Evolutionary conservation across 2,329 filamentous ascomycete genomes (phyloP).

Genomic region (Calcarisporium arbuscula): DNA sequence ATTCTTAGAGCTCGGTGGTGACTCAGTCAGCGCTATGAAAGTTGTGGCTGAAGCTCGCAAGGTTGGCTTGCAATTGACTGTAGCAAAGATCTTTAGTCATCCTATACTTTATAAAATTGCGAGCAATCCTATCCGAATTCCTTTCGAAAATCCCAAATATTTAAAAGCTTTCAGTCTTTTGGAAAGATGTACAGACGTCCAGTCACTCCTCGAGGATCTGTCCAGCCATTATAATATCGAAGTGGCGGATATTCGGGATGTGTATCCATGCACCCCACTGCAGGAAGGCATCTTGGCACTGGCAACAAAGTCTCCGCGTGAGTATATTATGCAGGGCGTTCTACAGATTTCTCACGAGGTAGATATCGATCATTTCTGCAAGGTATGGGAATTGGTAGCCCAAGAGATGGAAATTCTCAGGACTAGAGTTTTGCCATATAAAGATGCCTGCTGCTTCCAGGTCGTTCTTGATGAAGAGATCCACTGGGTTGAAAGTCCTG

Average conservation of each 20-base stretch:
- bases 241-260: constrained; percentile 18
- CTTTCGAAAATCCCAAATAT: background rate
- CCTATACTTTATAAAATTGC: constrained; percentile 6
- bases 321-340: constrained; percentile 13
- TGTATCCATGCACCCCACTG: constrained; percentile 29
- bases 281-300: constrained; percentile 30
- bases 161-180: no score
- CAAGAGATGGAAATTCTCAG: constrained; percentile 27
- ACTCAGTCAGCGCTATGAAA: constrained; percentile 39
- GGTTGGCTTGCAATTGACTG: constrained; percentile 1
- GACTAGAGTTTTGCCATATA: constrained; percentile 38
- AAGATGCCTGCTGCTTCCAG: constrained; percentile 33
- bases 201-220: background rate
- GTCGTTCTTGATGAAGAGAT: constrained; percentile 33
- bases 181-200: background rate
- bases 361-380: constrained; percentile 3
- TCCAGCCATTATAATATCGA: background rate
- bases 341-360: constrained; percentile 9
- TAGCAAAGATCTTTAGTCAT: constrained; percentile 5
- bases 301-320: constrained; percentile 13
- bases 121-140: no score
- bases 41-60: constrained; percentile 20
- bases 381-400: constrained; percentile 10
- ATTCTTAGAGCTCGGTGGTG: constrained; percentile 37
- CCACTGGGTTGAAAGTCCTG: constrained; percentile 5